These are phyloP conservation scores for Fusarium keratoplasticum DNA, from an alignment of 2,329 filamentous ascomycete genomes.

Conservation along the genomic window DNA sequence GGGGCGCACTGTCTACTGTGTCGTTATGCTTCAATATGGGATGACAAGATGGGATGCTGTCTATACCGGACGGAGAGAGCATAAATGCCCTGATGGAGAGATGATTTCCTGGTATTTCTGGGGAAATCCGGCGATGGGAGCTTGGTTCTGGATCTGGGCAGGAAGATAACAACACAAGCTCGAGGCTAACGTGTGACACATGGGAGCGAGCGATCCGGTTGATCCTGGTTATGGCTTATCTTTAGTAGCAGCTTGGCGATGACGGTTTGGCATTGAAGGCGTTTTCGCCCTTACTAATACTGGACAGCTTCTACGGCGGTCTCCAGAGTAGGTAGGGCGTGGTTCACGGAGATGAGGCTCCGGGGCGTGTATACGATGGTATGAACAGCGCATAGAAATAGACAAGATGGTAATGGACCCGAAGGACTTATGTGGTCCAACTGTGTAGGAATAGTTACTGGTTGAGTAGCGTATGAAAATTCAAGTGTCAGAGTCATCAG, in stretches of 20 bases:
- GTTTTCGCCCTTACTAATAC: slow-evolving; percentile 20
- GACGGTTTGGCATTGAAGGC: slow-evolving; percentile 14
- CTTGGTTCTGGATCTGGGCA: slow-evolving; percentile 26
- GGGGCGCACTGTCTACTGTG: slow-evolving; percentile 11
- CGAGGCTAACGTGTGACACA: slow-evolving; percentile 18
- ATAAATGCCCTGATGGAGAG: slow-evolving; percentile 4
- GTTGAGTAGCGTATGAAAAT: neutral
- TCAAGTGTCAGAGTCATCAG: too few species aligned
- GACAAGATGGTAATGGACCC: slow-evolving; percentile 24
- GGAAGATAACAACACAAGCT: neutral
- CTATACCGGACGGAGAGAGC: neutral
- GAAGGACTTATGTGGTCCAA: neutral
- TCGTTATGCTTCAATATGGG: slow-evolving; percentile 22
- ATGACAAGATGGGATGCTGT: slow-evolving; percentile 13
- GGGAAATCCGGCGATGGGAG: slow-evolving; percentile 11
- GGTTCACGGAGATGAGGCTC: slow-evolving; percentile 28
- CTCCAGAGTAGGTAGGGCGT: slow-evolving; percentile 11
- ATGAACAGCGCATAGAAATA: slow-evolving; percentile 41
- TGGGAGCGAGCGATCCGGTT: slow-evolving; percentile 25
- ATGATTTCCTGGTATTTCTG: slow-evolving; percentile 29
- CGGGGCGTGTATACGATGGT: slow-evolving; percentile 36
- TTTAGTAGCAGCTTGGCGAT: slow-evolving; percentile 18
- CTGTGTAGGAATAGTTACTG: neutral
- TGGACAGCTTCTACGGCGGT: slow-evolving; percentile 1
- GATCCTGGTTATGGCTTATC: slow-evolving; percentile 20